Base-by-base conservation (phyloP, 371 early-diverging fungal genomes). In the Nematocida ausubeli region DNA sequence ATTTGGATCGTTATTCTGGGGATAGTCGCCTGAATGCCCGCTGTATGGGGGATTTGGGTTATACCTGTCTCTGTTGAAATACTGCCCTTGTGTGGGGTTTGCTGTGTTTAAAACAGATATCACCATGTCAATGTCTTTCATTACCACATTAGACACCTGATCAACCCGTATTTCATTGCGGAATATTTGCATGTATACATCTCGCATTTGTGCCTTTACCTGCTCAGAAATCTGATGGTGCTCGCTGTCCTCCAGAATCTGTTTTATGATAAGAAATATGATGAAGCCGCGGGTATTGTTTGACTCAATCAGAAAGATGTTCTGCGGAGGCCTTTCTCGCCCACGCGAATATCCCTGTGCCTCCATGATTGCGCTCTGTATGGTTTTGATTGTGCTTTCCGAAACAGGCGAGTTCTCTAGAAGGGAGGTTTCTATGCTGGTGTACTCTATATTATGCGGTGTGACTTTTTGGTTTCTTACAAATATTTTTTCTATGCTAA, bases 291-390 rank as follows among this genome's bases (percentile, higher is more conserved):
- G 60, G 37, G 60, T 30, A 35, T 60, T 60, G 37, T 60, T 60
- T 14, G 60, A 60, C 35, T 60, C 60, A 35, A 60, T 60, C 0
- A 60, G 14, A 35, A 35, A 60, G 16, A 24, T 12, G 60, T 24
- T 14, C 30, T 35, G 32, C 1, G 35, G 19, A 32, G 37, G 35
- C n/a, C 60, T 32, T 19, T 12, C 39, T 16, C 12, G 24, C 14
- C 37, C 24, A 30, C 16, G 16, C 12, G 37, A 16, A 6, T 30
- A 7, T 12, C 7, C 14, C 37, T 35, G 14, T 14, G 24, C 12
- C 16, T 30, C 37, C 30, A 60, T 12, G 35, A 60, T 60, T 32
- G 60, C 60, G 35, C n/a, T 60, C 60, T 60, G 60, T 60, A 60
- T 60, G 28, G 28, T 32, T 39, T 37, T 60, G 35, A 60, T 24